Conservation (phyloP, 257 asterid genomes). For the Solanum virginianum region DNA sequence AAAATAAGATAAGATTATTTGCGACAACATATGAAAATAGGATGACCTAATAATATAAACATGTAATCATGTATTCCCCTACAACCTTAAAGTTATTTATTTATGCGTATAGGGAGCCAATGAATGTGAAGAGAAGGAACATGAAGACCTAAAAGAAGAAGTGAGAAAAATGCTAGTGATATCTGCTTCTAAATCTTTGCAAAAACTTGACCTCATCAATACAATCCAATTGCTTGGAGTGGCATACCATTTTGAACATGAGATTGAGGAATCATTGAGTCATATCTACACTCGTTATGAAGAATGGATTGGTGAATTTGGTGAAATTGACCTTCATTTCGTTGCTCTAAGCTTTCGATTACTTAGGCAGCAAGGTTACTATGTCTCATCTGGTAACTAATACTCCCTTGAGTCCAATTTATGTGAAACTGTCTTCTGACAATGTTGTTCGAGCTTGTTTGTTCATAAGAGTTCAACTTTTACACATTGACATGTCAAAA, state of each 20-base stretch:
- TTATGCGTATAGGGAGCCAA: not conserved
- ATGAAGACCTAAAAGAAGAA: not conserved
- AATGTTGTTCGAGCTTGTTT: not conserved
- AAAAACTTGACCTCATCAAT: not conserved
- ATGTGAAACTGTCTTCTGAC: not conserved
- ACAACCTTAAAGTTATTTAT: not conserved
- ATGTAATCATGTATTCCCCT: too few species aligned
- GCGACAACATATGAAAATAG: too few species aligned
- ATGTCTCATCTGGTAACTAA: not conserved
- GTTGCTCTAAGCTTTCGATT: slow-evolving; percentile 8
- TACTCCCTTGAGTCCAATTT: not conserved
- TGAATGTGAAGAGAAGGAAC: not conserved
- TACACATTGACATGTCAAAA: not conserved
- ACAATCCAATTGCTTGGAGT: slow-evolving; percentile 9
- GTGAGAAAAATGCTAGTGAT: not conserved
- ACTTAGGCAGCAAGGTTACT: slow-evolving; percentile 5
- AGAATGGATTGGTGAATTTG: not conserved
- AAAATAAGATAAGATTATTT: too few species aligned
- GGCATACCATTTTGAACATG: slow-evolving; percentile 7
- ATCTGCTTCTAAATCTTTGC: not conserved
- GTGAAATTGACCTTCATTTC: not conserved
- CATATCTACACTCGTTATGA: not conserved
- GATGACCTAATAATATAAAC: too few species aligned
- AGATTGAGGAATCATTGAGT: not conserved
- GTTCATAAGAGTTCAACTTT: not conserved